phyloP scores from a whole-genome alignment of 306 rosid species.

The Sindora glabra region DNA sequence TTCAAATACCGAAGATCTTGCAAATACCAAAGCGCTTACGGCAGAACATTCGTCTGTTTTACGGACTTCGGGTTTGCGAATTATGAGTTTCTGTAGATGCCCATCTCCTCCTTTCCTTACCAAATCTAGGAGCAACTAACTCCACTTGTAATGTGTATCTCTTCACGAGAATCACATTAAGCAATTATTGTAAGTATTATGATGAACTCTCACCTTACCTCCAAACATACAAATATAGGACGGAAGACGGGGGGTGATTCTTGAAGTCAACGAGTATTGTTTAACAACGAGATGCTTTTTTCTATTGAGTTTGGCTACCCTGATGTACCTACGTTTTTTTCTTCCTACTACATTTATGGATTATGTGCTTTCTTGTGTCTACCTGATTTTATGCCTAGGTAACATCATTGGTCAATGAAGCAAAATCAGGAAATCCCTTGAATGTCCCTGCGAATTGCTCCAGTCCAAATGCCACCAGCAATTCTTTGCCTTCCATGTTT shows the following conservation, averaged over 20 bases:
- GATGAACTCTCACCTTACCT: too few relatives aligned
- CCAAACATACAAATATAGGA: not conserved
- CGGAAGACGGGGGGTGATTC: not conserved
- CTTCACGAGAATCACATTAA: too few relatives aligned
- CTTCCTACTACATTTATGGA: not conserved
- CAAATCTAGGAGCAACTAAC: not conserved
- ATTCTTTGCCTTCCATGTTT: slow-evolving; percentile 92
- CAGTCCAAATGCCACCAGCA: slow-evolving; percentile 83
- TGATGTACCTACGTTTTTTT: not conserved
- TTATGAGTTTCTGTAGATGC: not conserved
- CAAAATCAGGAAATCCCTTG: slow-evolving; percentile 82
- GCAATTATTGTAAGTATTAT: too few relatives aligned
- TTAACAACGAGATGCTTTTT: not conserved
- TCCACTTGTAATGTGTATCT: too few relatives aligned
- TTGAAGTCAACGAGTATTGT: slow-evolving; percentile 4
- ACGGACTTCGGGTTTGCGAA: too few relatives aligned
- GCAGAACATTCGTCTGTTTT: too few relatives aligned
- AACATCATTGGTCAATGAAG: slow-evolving; percentile 73
- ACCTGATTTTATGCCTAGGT: slow-evolving; percentile 36
- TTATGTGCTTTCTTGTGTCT: slow-evolving; percentile 1
- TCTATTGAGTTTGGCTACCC: not conserved
- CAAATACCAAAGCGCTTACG: too few relatives aligned
- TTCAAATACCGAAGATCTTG: not conserved
- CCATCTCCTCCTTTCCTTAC: not conserved
- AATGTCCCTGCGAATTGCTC: slow-evolving; percentile 86